Conservation (phyloP, 768 basidiomycete genomes). For the Erythrobasidium yunnanense region DNA sequence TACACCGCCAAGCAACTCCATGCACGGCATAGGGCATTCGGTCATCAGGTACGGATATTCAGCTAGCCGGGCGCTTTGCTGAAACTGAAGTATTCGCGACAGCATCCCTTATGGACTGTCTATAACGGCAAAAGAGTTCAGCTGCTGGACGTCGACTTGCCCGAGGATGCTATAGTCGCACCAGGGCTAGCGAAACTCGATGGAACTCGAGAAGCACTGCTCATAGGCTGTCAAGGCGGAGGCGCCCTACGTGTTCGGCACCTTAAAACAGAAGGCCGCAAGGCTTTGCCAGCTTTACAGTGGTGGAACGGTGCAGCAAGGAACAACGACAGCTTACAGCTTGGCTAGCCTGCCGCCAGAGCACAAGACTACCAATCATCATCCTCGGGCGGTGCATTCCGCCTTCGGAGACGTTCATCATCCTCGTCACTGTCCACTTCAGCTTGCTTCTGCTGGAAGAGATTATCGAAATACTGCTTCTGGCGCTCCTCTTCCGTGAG, state of each 20-base stretch:
- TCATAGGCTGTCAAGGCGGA: conserved; percentile 2
- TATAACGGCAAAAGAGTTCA: conserved; percentile 5
- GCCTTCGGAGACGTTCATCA: conserved; percentile 32
- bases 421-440: conserved; percentile 40
- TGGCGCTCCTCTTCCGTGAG: conserved; percentile 41
- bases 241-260: neutral
- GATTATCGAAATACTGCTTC: conserved; percentile 39
- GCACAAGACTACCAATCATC: conserved; percentile 34
- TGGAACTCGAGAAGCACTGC: neutral
- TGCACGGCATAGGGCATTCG: neutral
- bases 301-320: conserved; percentile 19
- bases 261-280: conserved; percentile 17
- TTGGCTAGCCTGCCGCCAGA: too few species aligned
- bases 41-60: conserved; percentile 1
- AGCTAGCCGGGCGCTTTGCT: neutral
- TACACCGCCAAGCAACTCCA: neutral
- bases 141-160: neutral
- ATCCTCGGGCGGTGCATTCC: conserved; percentile 39
- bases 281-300: neutral
- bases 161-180: neutral
- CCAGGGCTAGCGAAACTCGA: neutral
- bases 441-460: conserved; percentile 42
- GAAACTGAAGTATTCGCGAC: neutral
- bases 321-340: neutral
- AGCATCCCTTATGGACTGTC: conserved; percentile 5